Evolutionary conservation across 768 basidiomycete species (phyloP).

Genomic region (Phylloporus rhodoxanthus): DNA sequence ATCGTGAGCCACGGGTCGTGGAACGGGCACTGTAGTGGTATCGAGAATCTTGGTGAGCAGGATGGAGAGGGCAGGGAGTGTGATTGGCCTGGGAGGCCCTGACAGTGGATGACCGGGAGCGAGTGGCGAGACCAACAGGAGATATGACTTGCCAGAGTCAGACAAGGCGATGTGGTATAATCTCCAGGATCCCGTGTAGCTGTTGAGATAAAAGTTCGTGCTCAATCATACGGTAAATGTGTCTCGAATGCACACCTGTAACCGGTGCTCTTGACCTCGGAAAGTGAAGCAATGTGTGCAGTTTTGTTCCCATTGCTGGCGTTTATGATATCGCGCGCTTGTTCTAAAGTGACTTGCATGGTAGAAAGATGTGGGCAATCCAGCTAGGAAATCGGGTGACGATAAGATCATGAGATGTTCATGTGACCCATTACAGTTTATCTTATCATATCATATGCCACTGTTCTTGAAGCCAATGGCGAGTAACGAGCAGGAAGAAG

Average conservation of each 20-base stretch:
- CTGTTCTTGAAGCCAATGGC: too few relatives aligned
- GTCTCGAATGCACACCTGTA: slow-evolving; percentile 26
- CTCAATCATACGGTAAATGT: neutral
- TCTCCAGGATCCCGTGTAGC: slow-evolving; percentile 24
- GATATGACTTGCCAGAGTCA: slow-evolving; percentile 22
- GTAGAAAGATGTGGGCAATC: neutral
- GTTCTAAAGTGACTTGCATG: slow-evolving; percentile 21
- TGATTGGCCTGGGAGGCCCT: slow-evolving; percentile 13
- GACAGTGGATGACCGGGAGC: slow-evolving; percentile 5
- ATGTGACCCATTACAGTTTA: too few relatives aligned
- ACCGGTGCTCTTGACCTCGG: slow-evolving; percentile 21
- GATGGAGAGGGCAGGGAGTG: slow-evolving; percentile 31
- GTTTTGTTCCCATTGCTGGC: slow-evolving; percentile 15
- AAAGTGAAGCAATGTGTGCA: slow-evolving; percentile 13
- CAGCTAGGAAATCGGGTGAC: too few relatives aligned
- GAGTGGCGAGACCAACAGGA: slow-evolving; percentile 21
- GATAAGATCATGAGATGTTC: too few relatives aligned
- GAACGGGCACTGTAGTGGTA: slow-evolving; percentile 46
- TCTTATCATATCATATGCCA: too few relatives aligned
- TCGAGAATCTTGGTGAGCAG: slow-evolving; percentile 40
- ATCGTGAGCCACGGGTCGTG: slow-evolving; percentile 43
- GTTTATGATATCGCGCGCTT: slow-evolving; percentile 30
- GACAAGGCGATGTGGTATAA: slow-evolving; percentile 26
- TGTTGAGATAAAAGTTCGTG: slow-evolving; percentile 4
- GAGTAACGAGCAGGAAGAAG: too few relatives aligned